A percentile compares a stretch with the other conserved stretches of the same genome.
Conservation (phyloP, 2,329 filamentous ascomycete species). For the Cladophialophora bantiana region DNA sequence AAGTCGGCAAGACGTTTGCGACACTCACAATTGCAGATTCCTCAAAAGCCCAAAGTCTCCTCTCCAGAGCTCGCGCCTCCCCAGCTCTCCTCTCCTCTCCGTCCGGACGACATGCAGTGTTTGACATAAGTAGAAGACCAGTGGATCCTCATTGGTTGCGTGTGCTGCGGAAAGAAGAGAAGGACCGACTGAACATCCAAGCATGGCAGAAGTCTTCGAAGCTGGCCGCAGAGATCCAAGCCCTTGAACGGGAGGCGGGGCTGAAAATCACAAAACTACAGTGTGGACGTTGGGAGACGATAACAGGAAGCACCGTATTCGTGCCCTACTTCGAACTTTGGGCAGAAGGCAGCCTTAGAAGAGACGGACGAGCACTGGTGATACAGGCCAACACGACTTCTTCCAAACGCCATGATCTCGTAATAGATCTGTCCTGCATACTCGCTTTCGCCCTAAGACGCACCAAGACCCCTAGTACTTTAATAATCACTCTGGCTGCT, state of each 20-base stretch:
- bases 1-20: conserved; percentile 50
- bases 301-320: conserved; percentile 61
- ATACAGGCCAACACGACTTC: conserved; percentile 1
- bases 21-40: conserved; percentile 55
- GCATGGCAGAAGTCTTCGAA: conserved; percentile 22
- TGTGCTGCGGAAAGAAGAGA: conserved; percentile 23
- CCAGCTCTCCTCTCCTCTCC: conserved; percentile 29
- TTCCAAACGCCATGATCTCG: conserved; percentile 13
- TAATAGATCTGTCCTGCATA: conserved; percentile 15
- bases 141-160: conserved; percentile 47
- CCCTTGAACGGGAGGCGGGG: conserved; percentile 41
- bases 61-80: conserved; percentile 43
- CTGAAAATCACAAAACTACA: conserved; percentile 56
- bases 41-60: conserved; percentile 52
- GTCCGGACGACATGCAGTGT: conserved; percentile 38
- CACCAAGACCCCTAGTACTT: conserved; percentile 2
- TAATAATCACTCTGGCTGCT: conserved; percentile 8
- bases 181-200: conserved; percentile 9
- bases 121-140: conserved; percentile 46
- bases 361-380: conserved; percentile 25
- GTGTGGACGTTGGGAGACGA: conserved; percentile 44
- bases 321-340: conserved; percentile 57
- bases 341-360: conserved; percentile 9
- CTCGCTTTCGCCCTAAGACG: conserved; percentile 4
- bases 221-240: conserved; percentile 40